phyloP scores from a whole-genome alignment of 352 stramenopile species.

The Lagenidium sp. region DNA sequence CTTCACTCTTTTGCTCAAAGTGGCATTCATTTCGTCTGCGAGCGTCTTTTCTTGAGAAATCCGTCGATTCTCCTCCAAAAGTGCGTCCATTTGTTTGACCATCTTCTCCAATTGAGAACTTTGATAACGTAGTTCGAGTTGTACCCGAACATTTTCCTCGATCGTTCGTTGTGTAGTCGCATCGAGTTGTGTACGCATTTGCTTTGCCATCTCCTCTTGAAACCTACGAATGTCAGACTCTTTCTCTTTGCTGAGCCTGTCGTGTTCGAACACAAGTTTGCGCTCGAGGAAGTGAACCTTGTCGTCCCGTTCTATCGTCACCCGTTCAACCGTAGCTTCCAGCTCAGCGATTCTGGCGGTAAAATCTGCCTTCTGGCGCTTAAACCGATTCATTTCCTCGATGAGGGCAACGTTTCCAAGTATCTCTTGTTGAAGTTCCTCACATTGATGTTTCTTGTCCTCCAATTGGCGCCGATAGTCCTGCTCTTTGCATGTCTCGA shows the following conservation, averaged over 20 bases:
- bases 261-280: constrained; percentile 53
- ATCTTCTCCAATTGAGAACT: constrained; percentile 45
- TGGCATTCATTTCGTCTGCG: constrained; percentile 53
- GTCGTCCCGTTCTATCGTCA: constrained; percentile 30
- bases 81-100: constrained; percentile 33
- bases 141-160: constrained; percentile 51
- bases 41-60: constrained; percentile 37
- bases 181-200: constrained; percentile 48
- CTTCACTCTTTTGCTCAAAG: constrained; percentile 45
- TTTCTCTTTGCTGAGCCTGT: constrained; percentile 39
- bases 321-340: constrained; percentile 12
- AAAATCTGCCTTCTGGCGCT: constrained; percentile 26
- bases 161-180: constrained; percentile 51
- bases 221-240: constrained; percentile 28
- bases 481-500: constrained; percentile 48
- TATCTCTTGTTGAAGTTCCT: constrained; percentile 21
- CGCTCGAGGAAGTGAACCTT: constrained; percentile 36
- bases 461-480: constrained; percentile 42
- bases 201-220: constrained; percentile 32
- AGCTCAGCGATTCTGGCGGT: constrained; percentile 21
- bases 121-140: constrained; percentile 53
- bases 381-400: constrained; percentile 22
- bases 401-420: constrained; percentile 21
- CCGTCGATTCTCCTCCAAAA: constrained; percentile 26
- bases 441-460: constrained; percentile 24